Evolutionary conservation across 2,329 filamentous ascomycete genomes (phyloP), one percentile per base, ranked within the genome.

Genomic region (Didymella segeticola): DNA sequence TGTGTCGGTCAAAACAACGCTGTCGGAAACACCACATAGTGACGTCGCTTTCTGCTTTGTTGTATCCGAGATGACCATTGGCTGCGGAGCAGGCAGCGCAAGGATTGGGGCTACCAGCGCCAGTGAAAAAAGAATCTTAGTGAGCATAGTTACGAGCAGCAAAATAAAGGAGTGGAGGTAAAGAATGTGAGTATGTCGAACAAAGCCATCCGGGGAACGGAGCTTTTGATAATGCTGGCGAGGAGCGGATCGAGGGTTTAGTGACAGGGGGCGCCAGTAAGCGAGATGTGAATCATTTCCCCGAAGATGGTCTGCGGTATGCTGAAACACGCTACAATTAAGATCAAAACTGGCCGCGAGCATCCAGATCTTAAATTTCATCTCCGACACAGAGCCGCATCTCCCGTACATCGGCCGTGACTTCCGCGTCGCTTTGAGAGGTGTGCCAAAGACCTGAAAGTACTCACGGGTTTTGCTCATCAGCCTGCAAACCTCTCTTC

Each of bases 1-100:
- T 0, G 76, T 77, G 43, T 70, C 69, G 10, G 66, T 62, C 22
- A 79, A 64, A 43, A 78, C 60, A 20, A 64, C 39, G 31, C 59
- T 62, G n/a, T 61, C 53, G 9, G 56, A 51, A 5, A 45, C 52
- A 3, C 58, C 60, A 12, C 62, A 64, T 9, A 62, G 55, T 17
- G 56, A 53, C 14, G 58, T 61, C 1, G 61, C 52, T 22, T 52
- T 39, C 43, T 64, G 61, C 22, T 47, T 56, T 7, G 48, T 47
- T 5, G 59, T 58, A 30, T 60, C 50, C 5, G 57, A 57, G 23
- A 62, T 47, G 20, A 57, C 55, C 25, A 60, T 47, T 29, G 50
- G 56, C 49, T 58, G 52, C 4, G 61, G 61, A 15, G 51, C 34
- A 23, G 59, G 59, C 38, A 47, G 36, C 10, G 58, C 36, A 37